Evolutionary conservation across 306 rosid species (phyloP).

Genomic region (Inga laurina): DNA sequence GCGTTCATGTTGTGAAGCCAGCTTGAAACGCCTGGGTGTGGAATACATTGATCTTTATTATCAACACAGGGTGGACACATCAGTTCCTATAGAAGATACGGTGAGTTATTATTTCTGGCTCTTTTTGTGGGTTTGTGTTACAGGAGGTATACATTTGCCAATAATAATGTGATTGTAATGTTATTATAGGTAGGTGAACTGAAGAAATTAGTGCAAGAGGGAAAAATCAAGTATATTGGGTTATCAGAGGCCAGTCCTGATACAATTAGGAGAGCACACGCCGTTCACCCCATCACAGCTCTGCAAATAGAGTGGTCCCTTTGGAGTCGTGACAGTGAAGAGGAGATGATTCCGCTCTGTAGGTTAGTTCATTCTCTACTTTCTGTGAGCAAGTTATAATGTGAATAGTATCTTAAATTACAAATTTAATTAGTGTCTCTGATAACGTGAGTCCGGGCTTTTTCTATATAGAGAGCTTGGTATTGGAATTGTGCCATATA

Average conservation of each 20-base stretch:
- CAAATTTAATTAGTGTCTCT: no score
- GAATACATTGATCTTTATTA: conserved; percentile 8
- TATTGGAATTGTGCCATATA: conserved; percentile 67
- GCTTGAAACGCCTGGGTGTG: background rate
- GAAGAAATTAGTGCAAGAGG: background rate
- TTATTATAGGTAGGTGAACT: background rate
- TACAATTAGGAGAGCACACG: conserved; percentile 9
- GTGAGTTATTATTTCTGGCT: background rate
- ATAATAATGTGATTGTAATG: background rate
- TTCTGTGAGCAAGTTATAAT: no score
- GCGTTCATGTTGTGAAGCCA: background rate
- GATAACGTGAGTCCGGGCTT: no score
- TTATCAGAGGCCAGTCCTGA: background rate
- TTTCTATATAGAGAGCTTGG: conserved; percentile 49
- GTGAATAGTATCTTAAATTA: no score
- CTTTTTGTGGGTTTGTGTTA: background rate
- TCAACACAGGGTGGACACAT: conserved; percentile 4
- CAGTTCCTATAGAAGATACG: background rate
- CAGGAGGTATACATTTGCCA: background rate
- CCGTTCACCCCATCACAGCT: conserved; percentile 58
- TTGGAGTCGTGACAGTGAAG: conserved; percentile 68
- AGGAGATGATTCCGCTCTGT: conserved; percentile 57
- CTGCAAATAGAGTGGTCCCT: conserved; percentile 27
- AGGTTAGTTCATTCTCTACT: conserved; percentile 3
- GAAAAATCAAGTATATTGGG: conserved; percentile 1